Base-by-base conservation (phyloP, 164 flowering plant genomes). In the Piper longum region DNA sequence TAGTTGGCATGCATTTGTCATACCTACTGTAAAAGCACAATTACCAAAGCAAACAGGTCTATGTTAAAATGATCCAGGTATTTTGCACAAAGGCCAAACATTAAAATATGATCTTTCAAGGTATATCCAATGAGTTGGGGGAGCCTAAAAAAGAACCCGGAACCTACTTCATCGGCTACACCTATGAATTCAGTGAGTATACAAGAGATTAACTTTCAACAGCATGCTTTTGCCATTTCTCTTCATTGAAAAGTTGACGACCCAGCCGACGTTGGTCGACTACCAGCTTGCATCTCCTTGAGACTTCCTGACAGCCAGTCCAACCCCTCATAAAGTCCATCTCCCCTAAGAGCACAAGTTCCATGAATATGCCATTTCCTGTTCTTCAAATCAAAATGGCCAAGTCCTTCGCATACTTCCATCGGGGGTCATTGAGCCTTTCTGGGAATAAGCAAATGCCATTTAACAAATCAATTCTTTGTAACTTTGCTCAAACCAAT, bases 321-420 rank as follows among this genome's bases (percentile, higher is more conserved):
- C 78, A 93, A 78, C 19, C 98, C 99, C 74, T 93, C 99, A 26
- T 93, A 90, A 56, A 90, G 89, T 18, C 98, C 98, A 72, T 93
- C 98, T 62, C 97, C 98, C 66, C 62, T 80, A 9, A 90, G 80
- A 11, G 98, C 98, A 69, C 97, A 90, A 66, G 97, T 84, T 58
- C 96, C 97, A 73, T 93, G 97, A 54, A 93, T 86, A 57, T 93
- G 98, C 98, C 98, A 93, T 78, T 81, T 88, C 66, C 96, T 75
- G 79, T 90, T 82, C 80, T 85, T 90, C 54, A 93, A 83, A 69
- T 84, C 95, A 69, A 70, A 77, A 18, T 90, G 88, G 55, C 99
- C 97, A 14, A 93, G 72, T 42, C 95, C 97, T 80, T 93, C 86
- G 62, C 93, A 88, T 19, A 93, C 97, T 76, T 93, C 99, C 91